Conservation (phyloP, 2,329 filamentous ascomycete species). For the Scedosporium dehoogii region DNA sequence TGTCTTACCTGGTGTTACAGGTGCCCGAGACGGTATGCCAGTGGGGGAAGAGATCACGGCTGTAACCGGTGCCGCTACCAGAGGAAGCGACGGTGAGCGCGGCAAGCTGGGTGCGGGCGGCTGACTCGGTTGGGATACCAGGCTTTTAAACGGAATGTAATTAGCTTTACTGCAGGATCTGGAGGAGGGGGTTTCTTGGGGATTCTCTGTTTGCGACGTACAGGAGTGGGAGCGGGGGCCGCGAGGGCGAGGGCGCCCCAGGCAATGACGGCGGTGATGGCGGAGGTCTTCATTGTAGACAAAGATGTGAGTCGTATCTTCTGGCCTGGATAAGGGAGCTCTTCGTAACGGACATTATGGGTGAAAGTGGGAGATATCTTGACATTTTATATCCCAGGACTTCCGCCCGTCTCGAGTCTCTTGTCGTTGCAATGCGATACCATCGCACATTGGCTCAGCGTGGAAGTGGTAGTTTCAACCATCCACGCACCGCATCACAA, state of each 20-base stretch:
- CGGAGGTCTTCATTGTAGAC: constrained; percentile 3
- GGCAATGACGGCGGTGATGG: background rate
- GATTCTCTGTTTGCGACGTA: constrained; percentile 10
- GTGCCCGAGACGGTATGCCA: constrained; percentile 56
- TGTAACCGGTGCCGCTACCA: constrained; percentile 47
- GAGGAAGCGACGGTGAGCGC: constrained; percentile 46
- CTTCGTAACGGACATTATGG: background rate
- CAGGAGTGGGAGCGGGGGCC: constrained; percentile 17
- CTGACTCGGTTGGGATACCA: constrained; percentile 49
- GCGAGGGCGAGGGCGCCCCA: constrained; percentile 11
- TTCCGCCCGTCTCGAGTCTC: too few relatives aligned
- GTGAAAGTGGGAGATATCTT: too few relatives aligned
- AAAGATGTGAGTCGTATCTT: background rate
- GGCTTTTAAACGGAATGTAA: constrained; percentile 33
- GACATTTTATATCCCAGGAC: too few relatives aligned
- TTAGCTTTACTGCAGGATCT: background rate
- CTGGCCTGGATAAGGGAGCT: background rate
- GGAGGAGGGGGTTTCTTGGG: background rate
- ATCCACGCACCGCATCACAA: too few relatives aligned
- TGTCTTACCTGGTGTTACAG: constrained; percentile 54
- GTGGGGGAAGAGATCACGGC: constrained; percentile 59
- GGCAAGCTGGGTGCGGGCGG: constrained; percentile 48
- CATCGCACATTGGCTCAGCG: too few relatives aligned
- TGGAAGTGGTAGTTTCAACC: too few relatives aligned
- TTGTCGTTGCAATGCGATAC: too few relatives aligned